phyloP scores from a whole-genome alignment of 148 eudicot genomes.

The Heliamphora exappendiculata region DNA sequence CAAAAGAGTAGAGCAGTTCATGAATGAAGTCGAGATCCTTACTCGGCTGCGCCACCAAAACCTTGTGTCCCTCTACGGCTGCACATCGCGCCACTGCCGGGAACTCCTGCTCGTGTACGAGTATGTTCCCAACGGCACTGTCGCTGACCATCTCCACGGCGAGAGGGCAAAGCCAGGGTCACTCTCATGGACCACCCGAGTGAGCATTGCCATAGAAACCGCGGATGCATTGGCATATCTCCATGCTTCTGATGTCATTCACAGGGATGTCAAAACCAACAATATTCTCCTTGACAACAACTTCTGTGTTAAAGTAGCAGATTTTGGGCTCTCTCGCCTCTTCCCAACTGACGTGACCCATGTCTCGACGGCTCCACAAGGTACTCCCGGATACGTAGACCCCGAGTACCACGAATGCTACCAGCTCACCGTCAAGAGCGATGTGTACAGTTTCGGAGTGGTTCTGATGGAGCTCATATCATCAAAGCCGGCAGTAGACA shows the following conservation, averaged over 20 bases:
- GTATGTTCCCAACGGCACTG: conserved; percentile 63
- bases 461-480: conserved; percentile 38
- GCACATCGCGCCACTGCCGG: conserved; percentile 46
- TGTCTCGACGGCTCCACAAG: conserved; percentile 46
- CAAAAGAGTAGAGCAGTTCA: conserved; percentile 56
- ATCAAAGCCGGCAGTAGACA: conserved; percentile 34
- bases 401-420: conserved; percentile 41
- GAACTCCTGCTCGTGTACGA: conserved; percentile 75
- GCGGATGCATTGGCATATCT: conserved; percentile 53
- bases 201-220: conserved; percentile 52
- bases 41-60: conserved; percentile 54
- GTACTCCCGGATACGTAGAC: conserved; percentile 45
- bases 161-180: conserved; percentile 18
- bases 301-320: conserved; percentile 37
- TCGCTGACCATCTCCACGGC: conserved; percentile 74
- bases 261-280: conserved; percentile 59
- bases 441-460: conserved; percentile 46
- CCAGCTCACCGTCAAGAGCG: conserved; percentile 36
- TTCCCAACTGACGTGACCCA: conserved; percentile 33
- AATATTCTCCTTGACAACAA: conserved; percentile 50
- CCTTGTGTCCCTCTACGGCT: conserved; percentile 68
- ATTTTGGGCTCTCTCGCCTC: conserved; percentile 39
- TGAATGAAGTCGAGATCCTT: conserved; percentile 61
- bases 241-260: conserved; percentile 52
- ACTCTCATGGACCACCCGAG: conserved; percentile 38